These are phyloP conservation scores for Nicotiana sylvestris DNA, from an alignment of 257 asterid species.

Conservation along the genomic window DNA sequence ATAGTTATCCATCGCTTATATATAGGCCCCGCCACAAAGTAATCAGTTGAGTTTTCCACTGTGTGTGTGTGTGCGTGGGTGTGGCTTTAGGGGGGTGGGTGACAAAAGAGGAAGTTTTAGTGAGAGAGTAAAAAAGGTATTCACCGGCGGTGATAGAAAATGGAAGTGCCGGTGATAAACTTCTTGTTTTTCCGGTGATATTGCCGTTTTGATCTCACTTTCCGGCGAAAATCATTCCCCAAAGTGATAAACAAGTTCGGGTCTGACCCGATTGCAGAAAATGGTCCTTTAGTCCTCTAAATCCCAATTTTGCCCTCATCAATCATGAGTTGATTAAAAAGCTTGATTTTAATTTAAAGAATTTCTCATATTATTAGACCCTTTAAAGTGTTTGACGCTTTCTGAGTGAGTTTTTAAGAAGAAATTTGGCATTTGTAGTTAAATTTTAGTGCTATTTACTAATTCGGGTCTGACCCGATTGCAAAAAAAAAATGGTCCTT, in stretches of 20 bases:
- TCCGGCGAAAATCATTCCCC: conserved; percentile 8
- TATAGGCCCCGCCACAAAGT: conserved; percentile 1
- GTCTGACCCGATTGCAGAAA: background rate
- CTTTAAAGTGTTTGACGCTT: background rate
- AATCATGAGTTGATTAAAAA: background rate
- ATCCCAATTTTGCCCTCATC: background rate
- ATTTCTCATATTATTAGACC: background rate
- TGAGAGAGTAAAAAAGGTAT: conserved; percentile 10
- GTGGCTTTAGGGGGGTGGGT: conserved; percentile 5
- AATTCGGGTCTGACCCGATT: background rate
- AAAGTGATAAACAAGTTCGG: background rate
- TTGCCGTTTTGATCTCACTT: conserved; percentile 17
- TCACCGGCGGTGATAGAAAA: background rate
- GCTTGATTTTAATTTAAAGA: background rate
- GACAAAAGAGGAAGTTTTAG: conserved; percentile 15
- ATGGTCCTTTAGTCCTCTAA: conserved; percentile 17
- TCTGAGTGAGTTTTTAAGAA: background rate
- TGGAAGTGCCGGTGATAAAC: conserved; percentile 15
- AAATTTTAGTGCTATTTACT: background rate
- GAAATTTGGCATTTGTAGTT: background rate
- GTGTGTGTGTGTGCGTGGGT: conserved; percentile 9
- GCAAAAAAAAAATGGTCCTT: conserved; percentile 17
- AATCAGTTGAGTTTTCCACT: conserved; percentile 4
- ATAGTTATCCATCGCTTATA: conserved; percentile 6
- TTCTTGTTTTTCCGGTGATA: conserved; percentile 14